Conservation (phyloP, 164 flowering plant genomes). For the Aristolochia californica region DNA sequence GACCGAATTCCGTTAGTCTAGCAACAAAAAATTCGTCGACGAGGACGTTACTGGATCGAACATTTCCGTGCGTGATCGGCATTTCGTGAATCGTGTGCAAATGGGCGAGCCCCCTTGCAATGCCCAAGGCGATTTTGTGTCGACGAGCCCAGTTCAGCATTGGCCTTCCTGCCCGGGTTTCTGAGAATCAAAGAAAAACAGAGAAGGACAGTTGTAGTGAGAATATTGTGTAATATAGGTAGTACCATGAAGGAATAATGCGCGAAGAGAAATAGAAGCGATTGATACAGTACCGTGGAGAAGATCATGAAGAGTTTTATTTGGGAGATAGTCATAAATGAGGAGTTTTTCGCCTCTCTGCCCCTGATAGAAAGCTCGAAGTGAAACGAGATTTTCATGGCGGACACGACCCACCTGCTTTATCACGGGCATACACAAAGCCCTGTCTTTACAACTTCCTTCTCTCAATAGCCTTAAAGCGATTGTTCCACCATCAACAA, state of each 20-base stretch:
- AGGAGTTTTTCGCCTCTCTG: slow-evolving; percentile 98
- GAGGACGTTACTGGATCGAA: slow-evolving; percentile 76
- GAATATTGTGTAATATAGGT: no score
- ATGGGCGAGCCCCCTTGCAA: slow-evolving; percentile 81
- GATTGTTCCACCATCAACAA: slow-evolving; percentile 85
- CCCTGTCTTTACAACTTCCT: slow-evolving; percentile 83
- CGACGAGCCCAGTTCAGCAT: slow-evolving; percentile 84
- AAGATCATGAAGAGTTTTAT: slow-evolving; percentile 62
- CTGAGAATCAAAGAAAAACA: slow-evolving; percentile 25
- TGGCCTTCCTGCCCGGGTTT: slow-evolving; percentile 69
- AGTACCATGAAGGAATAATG: neutral
- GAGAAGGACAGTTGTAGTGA: neutral
- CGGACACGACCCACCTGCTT: slow-evolving; percentile 76
- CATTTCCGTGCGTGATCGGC: slow-evolving; percentile 79
- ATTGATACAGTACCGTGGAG: slow-evolving; percentile 53
- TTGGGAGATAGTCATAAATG: slow-evolving; percentile 78
- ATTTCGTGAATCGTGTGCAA: slow-evolving; percentile 75
- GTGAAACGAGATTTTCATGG: slow-evolving; percentile 83
- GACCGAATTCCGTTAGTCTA: slow-evolving; percentile 79
- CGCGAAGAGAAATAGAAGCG: neutral
- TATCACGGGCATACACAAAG: slow-evolving; percentile 65
- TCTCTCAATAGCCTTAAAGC: slow-evolving; percentile 87
- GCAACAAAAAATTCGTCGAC: slow-evolving; percentile 83
- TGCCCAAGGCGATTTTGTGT: slow-evolving; percentile 80
- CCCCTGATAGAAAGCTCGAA: slow-evolving; percentile 96